Percentiles rank a stretch among this genome's conserved stretches.
Evolutionary conservation across 768 basidiomycete genomes (phyloP).

Genomic region (Panellus pusillus): DNA sequence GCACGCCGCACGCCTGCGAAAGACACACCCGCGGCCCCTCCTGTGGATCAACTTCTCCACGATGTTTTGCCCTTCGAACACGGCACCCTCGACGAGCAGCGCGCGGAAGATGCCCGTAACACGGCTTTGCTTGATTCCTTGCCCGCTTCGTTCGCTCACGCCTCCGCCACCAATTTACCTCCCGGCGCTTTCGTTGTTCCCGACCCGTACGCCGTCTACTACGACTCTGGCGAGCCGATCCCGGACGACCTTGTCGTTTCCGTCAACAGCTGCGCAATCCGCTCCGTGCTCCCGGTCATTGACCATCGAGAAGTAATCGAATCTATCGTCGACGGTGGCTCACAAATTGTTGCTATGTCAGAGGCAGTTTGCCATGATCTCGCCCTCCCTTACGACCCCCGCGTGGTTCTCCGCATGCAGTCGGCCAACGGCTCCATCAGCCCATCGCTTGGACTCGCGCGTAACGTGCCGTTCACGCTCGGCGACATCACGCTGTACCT

Average conservation of each 20-base stretch:
- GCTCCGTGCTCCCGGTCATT: not conserved
- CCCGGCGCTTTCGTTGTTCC: not conserved
- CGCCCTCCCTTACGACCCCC: not conserved
- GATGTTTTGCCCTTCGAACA: not conserved
- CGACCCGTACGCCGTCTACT: not conserved
- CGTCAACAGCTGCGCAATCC: conserved; percentile 15
- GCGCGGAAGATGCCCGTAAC: not conserved
- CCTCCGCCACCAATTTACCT: not conserved
- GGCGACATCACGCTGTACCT: conserved; percentile 9
- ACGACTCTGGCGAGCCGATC: not conserved
- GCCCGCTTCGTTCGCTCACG: not conserved
- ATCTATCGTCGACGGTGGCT: conserved; percentile 24
- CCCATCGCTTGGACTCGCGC: conserved; percentile 9
- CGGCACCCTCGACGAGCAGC: not conserved
- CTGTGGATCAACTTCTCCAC: not conserved
- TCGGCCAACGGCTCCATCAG: not conserved
- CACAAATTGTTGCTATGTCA: conserved; percentile 24
- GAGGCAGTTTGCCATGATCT: conserved; percentile 17
- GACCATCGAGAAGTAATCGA: conserved; percentile 8
- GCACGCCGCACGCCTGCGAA: not conserved
- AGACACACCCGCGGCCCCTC: not conserved
- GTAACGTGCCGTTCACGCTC: conserved; percentile 15
- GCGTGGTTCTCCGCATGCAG: conserved; percentile 4
- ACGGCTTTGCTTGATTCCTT: not conserved
- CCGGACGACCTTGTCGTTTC: conserved; percentile 12